Evolutionary conservation across 1,139 yeast species (phyloP).

Genomic region (Taphrina pruni): DNA sequence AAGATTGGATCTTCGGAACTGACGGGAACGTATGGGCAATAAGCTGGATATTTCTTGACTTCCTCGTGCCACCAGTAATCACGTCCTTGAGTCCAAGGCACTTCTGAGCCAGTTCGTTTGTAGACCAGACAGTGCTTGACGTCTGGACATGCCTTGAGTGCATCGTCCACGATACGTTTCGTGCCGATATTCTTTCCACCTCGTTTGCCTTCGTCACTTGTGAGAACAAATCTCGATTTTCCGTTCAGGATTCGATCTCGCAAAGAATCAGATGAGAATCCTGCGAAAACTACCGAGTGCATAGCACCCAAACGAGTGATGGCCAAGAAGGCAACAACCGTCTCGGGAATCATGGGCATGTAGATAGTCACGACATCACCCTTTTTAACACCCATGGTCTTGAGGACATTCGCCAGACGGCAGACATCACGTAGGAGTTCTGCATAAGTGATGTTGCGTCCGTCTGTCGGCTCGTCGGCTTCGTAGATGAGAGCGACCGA

Average conservation of each 20-base stretch:
- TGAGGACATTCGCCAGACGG: slow-evolving; percentile 83
- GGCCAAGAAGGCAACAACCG: slow-evolving; percentile 91
- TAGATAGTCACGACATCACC: slow-evolving; percentile 98
- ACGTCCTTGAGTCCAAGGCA: slow-evolving; percentile 78
- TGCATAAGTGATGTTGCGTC: slow-evolving; percentile 74
- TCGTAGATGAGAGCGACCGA: slow-evolving; percentile 87
- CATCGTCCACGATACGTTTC: slow-evolving; percentile 94
- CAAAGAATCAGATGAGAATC: slow-evolving; percentile 92
- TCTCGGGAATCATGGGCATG: slow-evolving; percentile 97
- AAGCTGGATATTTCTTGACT: slow-evolving; percentile 77
- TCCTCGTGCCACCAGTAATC: slow-evolving; percentile 96
- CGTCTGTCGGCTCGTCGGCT: slow-evolving; percentile 86
- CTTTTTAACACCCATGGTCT: slow-evolving; percentile 83
- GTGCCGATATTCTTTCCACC: slow-evolving; percentile 93
- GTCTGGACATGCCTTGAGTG: slow-evolving; percentile 74
- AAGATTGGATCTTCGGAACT: slow-evolving; percentile 92
- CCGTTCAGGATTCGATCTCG: slow-evolving; percentile 92
- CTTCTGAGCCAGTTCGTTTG: slow-evolving; percentile 79
- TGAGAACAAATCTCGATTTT: slow-evolving; percentile 82
- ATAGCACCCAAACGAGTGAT: slow-evolving; percentile 94
- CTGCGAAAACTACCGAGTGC: slow-evolving; percentile 96
- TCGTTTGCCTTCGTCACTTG: slow-evolving; percentile 95
- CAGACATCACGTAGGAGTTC: slow-evolving; percentile 87
- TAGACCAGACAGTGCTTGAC: slow-evolving; percentile 84
- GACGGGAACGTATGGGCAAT: slow-evolving; percentile 85